Evolutionary conservation across 2,329 filamentous ascomycete genomes (phyloP).

Genomic region (Neofusicoccum sp.): DNA sequence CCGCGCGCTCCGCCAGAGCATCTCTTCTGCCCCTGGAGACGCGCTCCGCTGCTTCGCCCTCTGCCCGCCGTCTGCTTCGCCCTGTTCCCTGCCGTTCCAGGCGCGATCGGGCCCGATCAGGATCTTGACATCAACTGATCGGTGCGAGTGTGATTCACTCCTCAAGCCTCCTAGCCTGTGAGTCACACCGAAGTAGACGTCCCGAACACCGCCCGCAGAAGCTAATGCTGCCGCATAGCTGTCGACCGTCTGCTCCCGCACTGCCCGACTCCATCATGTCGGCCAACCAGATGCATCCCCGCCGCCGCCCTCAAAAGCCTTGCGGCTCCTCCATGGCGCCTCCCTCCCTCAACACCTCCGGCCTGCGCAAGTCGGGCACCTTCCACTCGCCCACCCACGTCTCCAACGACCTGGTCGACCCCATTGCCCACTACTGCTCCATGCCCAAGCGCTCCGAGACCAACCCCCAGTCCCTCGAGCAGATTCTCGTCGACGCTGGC

Average conservation of each 20-base stretch:
- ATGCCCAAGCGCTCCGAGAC: slow-evolving; percentile 50
- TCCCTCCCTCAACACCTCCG: slow-evolving; percentile 35
- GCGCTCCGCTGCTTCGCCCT: slow-evolving; percentile 8
- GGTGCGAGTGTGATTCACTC: background rate
- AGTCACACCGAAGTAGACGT: slow-evolving; percentile 3
- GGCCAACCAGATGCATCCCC: slow-evolving; percentile 42
- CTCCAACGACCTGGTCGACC: slow-evolving; percentile 39
- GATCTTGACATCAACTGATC: slow-evolving; percentile 2
- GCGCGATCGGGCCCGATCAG: slow-evolving; percentile 8
- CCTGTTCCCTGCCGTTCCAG: background rate
- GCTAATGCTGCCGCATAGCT: background rate
- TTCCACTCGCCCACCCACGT: slow-evolving; percentile 45
- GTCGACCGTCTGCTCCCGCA: slow-evolving; percentile 15
- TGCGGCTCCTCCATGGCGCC: slow-evolving; percentile 25
- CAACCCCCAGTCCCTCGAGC: slow-evolving; percentile 48
- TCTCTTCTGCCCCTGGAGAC: background rate
- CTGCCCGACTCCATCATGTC: slow-evolving; percentile 38
- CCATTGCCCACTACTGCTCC: slow-evolving; percentile 37
- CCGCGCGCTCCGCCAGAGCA: background rate
- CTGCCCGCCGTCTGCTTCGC: background rate
- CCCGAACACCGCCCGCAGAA: slow-evolving; percentile 8
- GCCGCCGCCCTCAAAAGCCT: slow-evolving; percentile 45
- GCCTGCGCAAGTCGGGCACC: slow-evolving; percentile 49
- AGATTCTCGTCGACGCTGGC: slow-evolving; percentile 46
- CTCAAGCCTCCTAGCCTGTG: background rate